A percentile compares a stretch with the other conserved stretches of the same genome.
phyloP scores from a whole-genome alignment of 2,329 filamentous ascomycete genomes.

The Aspergillus sp. region DNA sequence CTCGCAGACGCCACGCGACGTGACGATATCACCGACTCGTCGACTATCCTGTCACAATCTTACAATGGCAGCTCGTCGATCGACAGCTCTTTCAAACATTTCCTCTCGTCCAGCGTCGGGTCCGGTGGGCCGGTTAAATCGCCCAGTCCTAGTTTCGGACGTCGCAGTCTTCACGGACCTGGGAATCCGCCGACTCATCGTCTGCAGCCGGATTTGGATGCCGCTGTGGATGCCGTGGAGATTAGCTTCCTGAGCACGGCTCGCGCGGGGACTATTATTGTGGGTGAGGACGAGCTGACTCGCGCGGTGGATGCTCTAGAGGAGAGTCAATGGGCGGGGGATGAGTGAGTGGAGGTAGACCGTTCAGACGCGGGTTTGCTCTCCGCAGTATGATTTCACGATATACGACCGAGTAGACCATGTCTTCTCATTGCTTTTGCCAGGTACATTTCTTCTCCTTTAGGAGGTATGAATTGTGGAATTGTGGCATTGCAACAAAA shows the following conservation, averaged over 20 bases:
- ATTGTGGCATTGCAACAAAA: background rate
- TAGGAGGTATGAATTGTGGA: background rate
- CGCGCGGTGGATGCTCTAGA: constrained; percentile 70
- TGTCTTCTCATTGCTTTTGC: background rate
- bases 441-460: background rate
- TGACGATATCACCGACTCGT: constrained; percentile 25
- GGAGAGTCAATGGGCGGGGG: constrained; percentile 28
- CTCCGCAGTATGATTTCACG: background rate
- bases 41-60: constrained; percentile 15
- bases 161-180: constrained; percentile 1
- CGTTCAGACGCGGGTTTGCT: background rate
- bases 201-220: constrained; percentile 32
- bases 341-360: background rate
- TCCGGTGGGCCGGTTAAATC: constrained; percentile 14
- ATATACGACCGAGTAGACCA: background rate
- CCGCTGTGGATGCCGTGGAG: constrained; percentile 56
- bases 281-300: constrained; percentile 71
- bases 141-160: constrained; percentile 10
- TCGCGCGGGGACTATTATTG: constrained; percentile 82
- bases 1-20: constrained; percentile 70
- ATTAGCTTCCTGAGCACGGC: constrained; percentile 91
- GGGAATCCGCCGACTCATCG: constrained; percentile 24
- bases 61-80: constrained; percentile 16
- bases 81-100: constrained; percentile 11
- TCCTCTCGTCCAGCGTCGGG: constrained; percentile 14